Conservation (phyloP, 768 basidiomycete genomes). For the Leccinum boreale region DNA sequence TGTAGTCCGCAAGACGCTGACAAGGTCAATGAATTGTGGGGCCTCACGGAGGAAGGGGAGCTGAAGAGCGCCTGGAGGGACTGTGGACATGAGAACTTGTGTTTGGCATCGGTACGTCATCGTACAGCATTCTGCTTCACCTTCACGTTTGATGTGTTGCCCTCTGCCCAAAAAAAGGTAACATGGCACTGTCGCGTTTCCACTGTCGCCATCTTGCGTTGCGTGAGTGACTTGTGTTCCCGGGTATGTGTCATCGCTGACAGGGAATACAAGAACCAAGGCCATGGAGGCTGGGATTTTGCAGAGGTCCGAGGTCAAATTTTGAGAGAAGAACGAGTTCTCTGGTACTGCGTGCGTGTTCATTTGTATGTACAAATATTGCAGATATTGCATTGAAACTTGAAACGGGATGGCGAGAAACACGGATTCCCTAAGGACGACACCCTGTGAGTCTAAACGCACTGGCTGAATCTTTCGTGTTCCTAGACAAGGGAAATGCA, state of each 20-base stretch:
- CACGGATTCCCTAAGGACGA: background rate
- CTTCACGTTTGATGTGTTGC: background rate
- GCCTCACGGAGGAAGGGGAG: conserved; percentile 64
- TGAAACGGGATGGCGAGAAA: background rate
- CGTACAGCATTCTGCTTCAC: background rate
- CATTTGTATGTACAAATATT: background rate
- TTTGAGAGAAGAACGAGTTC: conserved; percentile 8
- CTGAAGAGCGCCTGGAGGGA: conserved; percentile 37
- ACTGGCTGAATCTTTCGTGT: background rate
- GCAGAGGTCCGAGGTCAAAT: conserved; percentile 14
- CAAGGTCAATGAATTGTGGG: conserved; percentile 55
- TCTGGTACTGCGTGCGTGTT: background rate
- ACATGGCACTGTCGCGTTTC: conserved; percentile 24
- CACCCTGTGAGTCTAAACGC: background rate
- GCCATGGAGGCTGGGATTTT: conserved; percentile 29
- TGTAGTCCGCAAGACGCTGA: conserved; percentile 45
- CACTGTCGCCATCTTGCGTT: conserved; percentile 29
- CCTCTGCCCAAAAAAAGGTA: conserved; percentile 14
- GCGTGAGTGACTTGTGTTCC: conserved; percentile 18
- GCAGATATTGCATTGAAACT: background rate
- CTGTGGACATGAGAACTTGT: conserved; percentile 36
- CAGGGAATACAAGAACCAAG: conserved; percentile 21
- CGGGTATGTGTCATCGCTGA: background rate
- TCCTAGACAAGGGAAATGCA: no score
- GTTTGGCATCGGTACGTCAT: conserved; percentile 28